Percentiles rank a stretch among this genome's conserved stretches.
Conservation (phyloP, 2,329 filamentous ascomycete genomes). For the Pestalotiopsis sp. region DNA sequence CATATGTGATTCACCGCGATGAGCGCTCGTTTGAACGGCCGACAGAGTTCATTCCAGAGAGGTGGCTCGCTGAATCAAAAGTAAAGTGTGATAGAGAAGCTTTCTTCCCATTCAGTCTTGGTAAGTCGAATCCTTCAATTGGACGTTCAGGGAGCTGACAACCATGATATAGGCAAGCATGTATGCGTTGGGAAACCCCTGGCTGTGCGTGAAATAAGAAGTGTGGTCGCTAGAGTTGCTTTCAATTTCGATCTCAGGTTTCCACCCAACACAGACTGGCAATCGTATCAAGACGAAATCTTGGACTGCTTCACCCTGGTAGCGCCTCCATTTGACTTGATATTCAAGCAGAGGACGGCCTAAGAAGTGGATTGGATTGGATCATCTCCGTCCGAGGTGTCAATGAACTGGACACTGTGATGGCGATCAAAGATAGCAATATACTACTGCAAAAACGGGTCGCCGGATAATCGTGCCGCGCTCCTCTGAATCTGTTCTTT, state of each 20-base stretch:
- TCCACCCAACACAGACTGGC: slow-evolving; percentile 3
- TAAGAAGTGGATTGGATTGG: background rate
- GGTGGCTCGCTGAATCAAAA: slow-evolving; percentile 5
- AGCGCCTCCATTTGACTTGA: slow-evolving; percentile 8
- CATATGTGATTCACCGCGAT: slow-evolving; percentile 17
- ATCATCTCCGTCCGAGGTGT: background rate
- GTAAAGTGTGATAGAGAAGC: slow-evolving; percentile 9
- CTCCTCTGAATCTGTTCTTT: background rate
- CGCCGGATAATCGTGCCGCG: background rate
- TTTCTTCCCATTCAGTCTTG: slow-evolving; percentile 14
- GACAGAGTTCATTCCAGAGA: slow-evolving; percentile 15
- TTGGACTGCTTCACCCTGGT: slow-evolving; percentile 16
- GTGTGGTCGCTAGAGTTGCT: slow-evolving; percentile 12
- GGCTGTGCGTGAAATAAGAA: slow-evolving; percentile 15
- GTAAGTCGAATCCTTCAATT: background rate
- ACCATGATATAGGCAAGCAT: slow-evolving; percentile 12
- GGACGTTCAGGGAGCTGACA: background rate
- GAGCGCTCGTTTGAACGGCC: slow-evolving; percentile 13
- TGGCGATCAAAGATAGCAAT: background rate
- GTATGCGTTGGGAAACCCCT: slow-evolving; percentile 16
- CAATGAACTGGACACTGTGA: background rate
- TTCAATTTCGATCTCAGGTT: slow-evolving; percentile 14
- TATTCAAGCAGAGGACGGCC: slow-evolving; percentile 2
- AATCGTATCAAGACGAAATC: slow-evolving; percentile 8
- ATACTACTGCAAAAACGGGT: background rate